Evolutionary conservation across 805 yeast genomes (phyloP), one percentile per base, ranked within the genome.

Genomic region (Metschnikowia anglica): DNA sequence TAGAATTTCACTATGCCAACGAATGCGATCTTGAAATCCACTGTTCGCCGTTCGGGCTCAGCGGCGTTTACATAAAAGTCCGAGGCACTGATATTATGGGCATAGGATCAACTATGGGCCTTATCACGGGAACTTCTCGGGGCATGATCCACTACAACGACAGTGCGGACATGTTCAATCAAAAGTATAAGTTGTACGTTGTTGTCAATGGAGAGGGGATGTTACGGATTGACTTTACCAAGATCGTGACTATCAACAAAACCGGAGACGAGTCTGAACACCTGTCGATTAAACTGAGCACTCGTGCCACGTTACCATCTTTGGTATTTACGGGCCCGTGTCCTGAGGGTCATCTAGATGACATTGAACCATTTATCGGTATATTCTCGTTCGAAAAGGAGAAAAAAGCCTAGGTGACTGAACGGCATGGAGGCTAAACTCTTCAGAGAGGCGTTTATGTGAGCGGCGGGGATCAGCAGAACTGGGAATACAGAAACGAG

Each of bases 31-130:
- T 76, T 18, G 81, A 76, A 48, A 70, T 75, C 19, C 80, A 76
- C 56, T 76, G 80, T 52, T 75, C 80, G 2, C 81, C 81, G 2
- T 76, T 76, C 53, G 81, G 81, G 11, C 64, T 76, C 16, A 66
- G 76, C 26, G 81, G 81, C 11, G 54, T 76, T 8, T 76, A 75
- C 54, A 63, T 76, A 29, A 74, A 74, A 44, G 63, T 76, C 12
- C 63, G 61, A 5, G 79, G 73, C 7, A 71, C 77, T 0, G 73
- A 74, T 37, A 62, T 75, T 6, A 72, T 76, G 59, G 81, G 81
- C 0, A 73, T 76, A 5, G 81, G 81, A 3, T 70, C 77, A 8
- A 75, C 80, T 13, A 74, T 76, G 80, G 80, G 80, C 6, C 60
- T 77, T 29, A 66, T 76, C n/a, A 74, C 80, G 0, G 81, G 81